A percentile compares a stretch with the other conserved stretches of the same genome.
Evolutionary conservation across 2,329 filamentous ascomycete genomes (phyloP).

Genomic region (Claviceps monticola): DNA sequence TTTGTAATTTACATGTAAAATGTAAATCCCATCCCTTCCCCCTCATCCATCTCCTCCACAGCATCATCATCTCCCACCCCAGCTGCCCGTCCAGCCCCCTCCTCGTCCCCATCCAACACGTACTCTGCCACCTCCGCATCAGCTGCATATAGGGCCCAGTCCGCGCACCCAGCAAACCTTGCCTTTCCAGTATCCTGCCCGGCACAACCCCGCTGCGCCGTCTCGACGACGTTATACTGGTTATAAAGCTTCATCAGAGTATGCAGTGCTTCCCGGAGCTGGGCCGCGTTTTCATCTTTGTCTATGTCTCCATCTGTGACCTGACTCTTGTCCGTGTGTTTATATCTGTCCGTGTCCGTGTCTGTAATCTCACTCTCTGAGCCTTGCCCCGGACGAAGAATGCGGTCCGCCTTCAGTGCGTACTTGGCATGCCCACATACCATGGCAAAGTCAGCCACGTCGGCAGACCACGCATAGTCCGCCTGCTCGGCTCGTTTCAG

Average conservation of each 20-base stretch:
- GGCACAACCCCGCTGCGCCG: constrained; percentile 4
- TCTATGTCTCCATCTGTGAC: not conserved
- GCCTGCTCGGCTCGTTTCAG: constrained; percentile 3
- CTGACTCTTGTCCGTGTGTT: not conserved
- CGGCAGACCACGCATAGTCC: constrained; percentile 14
- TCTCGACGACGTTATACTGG: constrained; percentile 10
- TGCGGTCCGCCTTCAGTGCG: constrained; percentile 11
- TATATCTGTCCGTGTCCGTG: not conserved
- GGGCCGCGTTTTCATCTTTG: not conserved
- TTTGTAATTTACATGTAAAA: too few species aligned
- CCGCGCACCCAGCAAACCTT: constrained; percentile 14
- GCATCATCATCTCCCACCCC: not conserved
- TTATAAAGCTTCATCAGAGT: constrained; percentile 6
- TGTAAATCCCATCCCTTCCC: too few species aligned
- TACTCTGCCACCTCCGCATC: constrained; percentile 13
- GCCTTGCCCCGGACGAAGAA: not conserved
- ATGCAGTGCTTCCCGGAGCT: not conserved
- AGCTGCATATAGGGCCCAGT: constrained; percentile 13
- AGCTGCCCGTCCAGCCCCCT: not conserved
- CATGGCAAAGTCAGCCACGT: constrained; percentile 11
- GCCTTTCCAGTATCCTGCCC: constrained; percentile 11
- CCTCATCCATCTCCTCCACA: too few species aligned
- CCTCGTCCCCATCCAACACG: constrained; percentile 5
- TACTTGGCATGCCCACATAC: constrained; percentile 10
- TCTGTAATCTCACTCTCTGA: too few species aligned